phyloP scores from a whole-genome alignment of 805 yeast species.

The Wickerhamomyces kurtzmanii region DNA sequence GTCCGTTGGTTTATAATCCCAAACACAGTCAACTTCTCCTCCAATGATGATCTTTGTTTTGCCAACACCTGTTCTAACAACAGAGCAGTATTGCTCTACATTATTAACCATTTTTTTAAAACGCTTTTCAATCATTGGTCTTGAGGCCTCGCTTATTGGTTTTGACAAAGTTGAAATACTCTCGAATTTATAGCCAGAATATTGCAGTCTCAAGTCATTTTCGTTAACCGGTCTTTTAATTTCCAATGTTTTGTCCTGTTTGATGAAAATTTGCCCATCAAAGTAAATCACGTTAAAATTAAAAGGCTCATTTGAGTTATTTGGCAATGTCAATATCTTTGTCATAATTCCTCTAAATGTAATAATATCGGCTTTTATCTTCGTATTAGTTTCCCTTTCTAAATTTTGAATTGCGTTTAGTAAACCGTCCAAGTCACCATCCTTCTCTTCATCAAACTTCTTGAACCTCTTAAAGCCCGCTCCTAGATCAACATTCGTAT shows the following conservation, averaged over 20 bases:
- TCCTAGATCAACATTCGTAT: slow-evolving; percentile 50
- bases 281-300: slow-evolving; percentile 55
- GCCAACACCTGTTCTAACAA: slow-evolving; percentile 84
- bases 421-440: slow-evolving; percentile 49
- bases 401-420: slow-evolving; percentile 42
- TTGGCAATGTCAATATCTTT: slow-evolving; percentile 59
- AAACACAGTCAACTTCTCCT: slow-evolving; percentile 89
- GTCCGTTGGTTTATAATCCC: slow-evolving; percentile 62
- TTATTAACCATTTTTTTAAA: slow-evolving; percentile 50
- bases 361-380: slow-evolving; percentile 53
- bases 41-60: slow-evolving; percentile 57
- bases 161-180: slow-evolving; percentile 59
- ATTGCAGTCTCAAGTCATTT: slow-evolving; percentile 33
- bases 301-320: slow-evolving; percentile 42
- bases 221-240: slow-evolving; percentile 18
- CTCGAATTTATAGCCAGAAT: slow-evolving; percentile 82
- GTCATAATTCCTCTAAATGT: slow-evolving; percentile 85
- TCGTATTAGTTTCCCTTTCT: slow-evolving; percentile 38
- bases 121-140: slow-evolving; percentile 63
- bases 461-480: slow-evolving; percentile 55
- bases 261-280: slow-evolving; percentile 69
- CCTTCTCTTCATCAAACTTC: slow-evolving; percentile 43
- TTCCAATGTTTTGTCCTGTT: slow-evolving; percentile 20
- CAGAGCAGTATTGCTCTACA: slow-evolving; percentile 68
- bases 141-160: slow-evolving; percentile 63